A percentile compares a stretch with the other conserved stretches of the same genome.
phyloP scores from a whole-genome alignment of 805 yeast genomes.

The Yamadazyma olivae region DNA sequence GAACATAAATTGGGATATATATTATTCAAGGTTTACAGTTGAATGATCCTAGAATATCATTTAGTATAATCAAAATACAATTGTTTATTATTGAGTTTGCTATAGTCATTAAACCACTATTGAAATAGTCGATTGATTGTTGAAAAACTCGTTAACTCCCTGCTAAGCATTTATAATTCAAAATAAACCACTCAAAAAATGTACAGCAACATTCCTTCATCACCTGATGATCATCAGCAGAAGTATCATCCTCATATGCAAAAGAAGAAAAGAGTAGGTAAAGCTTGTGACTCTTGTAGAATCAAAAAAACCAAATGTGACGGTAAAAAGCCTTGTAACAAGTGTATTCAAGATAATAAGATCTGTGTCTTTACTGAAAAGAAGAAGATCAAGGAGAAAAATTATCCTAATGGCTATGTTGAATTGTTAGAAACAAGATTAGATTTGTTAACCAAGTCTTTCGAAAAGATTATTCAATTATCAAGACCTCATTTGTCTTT shows the following conservation, averaged over 20 bases:
- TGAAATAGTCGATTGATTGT: too few species aligned
- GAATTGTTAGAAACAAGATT: slow-evolving; percentile 60
- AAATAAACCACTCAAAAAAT: too few species aligned
- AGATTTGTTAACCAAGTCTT: slow-evolving; percentile 47
- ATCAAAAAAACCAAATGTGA: slow-evolving; percentile 63
- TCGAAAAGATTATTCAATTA: slow-evolving; percentile 39
- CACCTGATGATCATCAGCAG: slow-evolving; percentile 12
- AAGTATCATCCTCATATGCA: slow-evolving; percentile 7
- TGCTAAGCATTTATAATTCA: too few species aligned
- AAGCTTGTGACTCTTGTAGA: slow-evolving; percentile 63
- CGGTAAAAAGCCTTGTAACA: slow-evolving; percentile 58
- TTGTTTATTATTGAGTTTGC: too few species aligned
- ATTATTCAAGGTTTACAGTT: too few species aligned
- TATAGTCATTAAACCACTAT: too few species aligned
- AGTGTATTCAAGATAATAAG: slow-evolving; percentile 54
- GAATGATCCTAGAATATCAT: too few species aligned
- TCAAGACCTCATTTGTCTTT: slow-evolving; percentile 26
- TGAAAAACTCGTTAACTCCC: too few species aligned
- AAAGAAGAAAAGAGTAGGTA: slow-evolving; percentile 56
- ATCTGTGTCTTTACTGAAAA: slow-evolving; percentile 59
- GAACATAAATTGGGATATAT: too few species aligned
- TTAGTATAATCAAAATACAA: too few species aligned
- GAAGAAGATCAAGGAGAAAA: slow-evolving; percentile 51
- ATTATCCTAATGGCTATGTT: slow-evolving; percentile 58
- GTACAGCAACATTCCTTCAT: slow-evolving; percentile 2